Percentiles rank a stretch among this genome's conserved stretches.
Conservation (phyloP, 1,139 yeast species). For the Pichia sp. region DNA sequence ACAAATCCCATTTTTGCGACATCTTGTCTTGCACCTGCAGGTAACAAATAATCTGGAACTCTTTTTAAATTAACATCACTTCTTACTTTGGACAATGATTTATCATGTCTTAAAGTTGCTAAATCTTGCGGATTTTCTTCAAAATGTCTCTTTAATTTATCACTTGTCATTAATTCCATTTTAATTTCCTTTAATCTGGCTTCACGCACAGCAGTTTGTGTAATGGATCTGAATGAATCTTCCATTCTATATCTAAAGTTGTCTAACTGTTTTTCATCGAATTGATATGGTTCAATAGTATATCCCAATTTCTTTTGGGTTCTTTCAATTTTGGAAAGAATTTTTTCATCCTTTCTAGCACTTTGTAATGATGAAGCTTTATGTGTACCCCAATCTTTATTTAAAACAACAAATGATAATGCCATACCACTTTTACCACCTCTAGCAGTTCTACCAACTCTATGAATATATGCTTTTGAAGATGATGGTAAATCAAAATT, state of each 20-base stretch:
- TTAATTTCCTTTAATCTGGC: conserved; percentile 89
- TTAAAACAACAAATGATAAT: conserved; percentile 82
- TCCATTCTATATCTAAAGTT: conserved; percentile 96
- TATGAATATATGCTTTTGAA: conserved; percentile 84
- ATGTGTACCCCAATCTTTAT: conserved; percentile 82
- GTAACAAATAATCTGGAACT: conserved; percentile 87
- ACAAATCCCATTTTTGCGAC: conserved; percentile 64
- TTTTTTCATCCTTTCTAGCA: conserved; percentile 81
- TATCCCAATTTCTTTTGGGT: conserved; percentile 72
- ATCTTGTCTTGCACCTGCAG: conserved; percentile 65
- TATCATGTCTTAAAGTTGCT: conserved; percentile 83
- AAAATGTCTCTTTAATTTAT: conserved; percentile 86
- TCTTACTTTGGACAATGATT: conserved; percentile 76
- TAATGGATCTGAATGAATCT: conserved; percentile 94
- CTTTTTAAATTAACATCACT: conserved; percentile 82
- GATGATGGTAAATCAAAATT: conserved; percentile 93
- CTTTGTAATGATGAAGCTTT: conserved; percentile 66
- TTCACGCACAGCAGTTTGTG: conserved; percentile 83
- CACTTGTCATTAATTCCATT: conserved; percentile 80
- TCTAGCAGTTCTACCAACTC: conserved; percentile 97
- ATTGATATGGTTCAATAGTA: conserved; percentile 71
- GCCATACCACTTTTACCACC: conserved; percentile 97
- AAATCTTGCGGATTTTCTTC: conserved; percentile 98
- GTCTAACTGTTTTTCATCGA: conserved; percentile 89
- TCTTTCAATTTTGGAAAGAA: conserved; percentile 66